Evolutionary conservation across 768 basidiomycete species (phyloP).

Genomic region (Boletus rubescentipes): DNA sequence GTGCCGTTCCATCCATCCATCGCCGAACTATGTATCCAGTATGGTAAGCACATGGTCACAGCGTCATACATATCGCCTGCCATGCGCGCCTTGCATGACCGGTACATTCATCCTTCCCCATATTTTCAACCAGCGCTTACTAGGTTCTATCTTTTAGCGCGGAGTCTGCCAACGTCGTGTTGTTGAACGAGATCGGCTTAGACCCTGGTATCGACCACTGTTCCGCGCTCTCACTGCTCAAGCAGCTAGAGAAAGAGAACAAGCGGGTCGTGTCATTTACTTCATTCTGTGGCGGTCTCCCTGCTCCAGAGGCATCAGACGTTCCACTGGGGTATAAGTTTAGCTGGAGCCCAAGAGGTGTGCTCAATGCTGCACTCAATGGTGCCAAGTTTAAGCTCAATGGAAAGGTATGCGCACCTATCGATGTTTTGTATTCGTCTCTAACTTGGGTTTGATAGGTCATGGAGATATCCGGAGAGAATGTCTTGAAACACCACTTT

Average conservation of each 20-base stretch:
- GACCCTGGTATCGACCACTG: constrained; percentile 92
- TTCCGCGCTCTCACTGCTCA: constrained; percentile 73
- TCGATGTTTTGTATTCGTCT: not conserved
- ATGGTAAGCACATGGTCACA: constrained; percentile 78
- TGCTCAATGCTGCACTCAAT: constrained; percentile 78
- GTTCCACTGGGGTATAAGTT: constrained; percentile 89
- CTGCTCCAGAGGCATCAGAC: constrained; percentile 58
- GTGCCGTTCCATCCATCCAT: constrained; percentile 68
- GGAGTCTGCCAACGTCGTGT: constrained; percentile 55
- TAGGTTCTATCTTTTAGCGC: constrained; percentile 45
- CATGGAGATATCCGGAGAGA: constrained; percentile 47
- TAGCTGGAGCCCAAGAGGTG: constrained; percentile 90
- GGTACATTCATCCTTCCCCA: constrained; percentile 41
- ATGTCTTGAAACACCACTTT: constrained; percentile 60
- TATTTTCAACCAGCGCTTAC: not conserved
- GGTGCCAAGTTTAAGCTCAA: constrained; percentile 62
- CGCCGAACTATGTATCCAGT: constrained; percentile 70
- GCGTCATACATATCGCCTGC: constrained; percentile 85
- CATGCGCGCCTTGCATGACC: constrained; percentile 64
- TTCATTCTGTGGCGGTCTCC: constrained; percentile 92
- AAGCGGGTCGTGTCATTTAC: constrained; percentile 70
- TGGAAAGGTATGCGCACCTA: constrained; percentile 43
- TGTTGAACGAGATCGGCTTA: constrained; percentile 88
- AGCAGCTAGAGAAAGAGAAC: constrained; percentile 46
- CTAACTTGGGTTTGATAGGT: constrained; percentile 33